Base-by-base conservation (phyloP, 2,329 filamentous ascomycete genomes). In the Fusarium sp. region DNA sequence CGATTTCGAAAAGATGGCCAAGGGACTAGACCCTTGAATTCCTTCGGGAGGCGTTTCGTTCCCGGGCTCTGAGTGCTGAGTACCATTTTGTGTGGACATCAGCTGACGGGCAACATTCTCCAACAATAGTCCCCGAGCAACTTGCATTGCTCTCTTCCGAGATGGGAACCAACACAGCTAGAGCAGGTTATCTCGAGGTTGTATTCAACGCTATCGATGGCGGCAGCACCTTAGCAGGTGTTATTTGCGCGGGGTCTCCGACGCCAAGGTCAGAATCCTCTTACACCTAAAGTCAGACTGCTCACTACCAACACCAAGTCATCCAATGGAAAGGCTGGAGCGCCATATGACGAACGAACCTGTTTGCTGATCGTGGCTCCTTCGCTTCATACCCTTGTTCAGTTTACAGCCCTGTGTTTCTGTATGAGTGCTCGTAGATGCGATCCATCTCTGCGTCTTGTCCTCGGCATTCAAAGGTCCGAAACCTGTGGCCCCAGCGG, bases 21-120 rank as follows among this genome's bases (percentile, higher is more conserved):
- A 69, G 67, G 41, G 45, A 69, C 51, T 33, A 38, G 62, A 62
- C 66, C 68, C 67, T 71, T 72, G 51, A 64, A 70, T 69, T 69
- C 66, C 67, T 71, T 56, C 52, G 56, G 59, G 63, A 62, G 63
- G 70, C 71, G 63, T 71, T 63, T 69, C 38, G 56, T 61, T 70
- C 48, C 66, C 61, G 58, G 21, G 60, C 39, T 35, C 41, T 38
- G 23, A 55, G 27, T 39, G 27, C 44, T 38, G 23, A 60, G 44
- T 31, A 25, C 33, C 46, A 39, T 69, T 55, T 67, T 63, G 65
- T 44, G 48, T 39, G 42, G 44, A 54, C 39, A 41, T 52, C 66
- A 45, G 57, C 52, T 27, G 70, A 73, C 71, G 51, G 54, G 46
- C 56, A 71, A 39, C 63, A 70, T 70, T 66, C 70, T 70, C 57